Evolutionary conservation across 331 rosid genomes (phyloP).

Genomic region (Pyracantha coccinea): DNA sequence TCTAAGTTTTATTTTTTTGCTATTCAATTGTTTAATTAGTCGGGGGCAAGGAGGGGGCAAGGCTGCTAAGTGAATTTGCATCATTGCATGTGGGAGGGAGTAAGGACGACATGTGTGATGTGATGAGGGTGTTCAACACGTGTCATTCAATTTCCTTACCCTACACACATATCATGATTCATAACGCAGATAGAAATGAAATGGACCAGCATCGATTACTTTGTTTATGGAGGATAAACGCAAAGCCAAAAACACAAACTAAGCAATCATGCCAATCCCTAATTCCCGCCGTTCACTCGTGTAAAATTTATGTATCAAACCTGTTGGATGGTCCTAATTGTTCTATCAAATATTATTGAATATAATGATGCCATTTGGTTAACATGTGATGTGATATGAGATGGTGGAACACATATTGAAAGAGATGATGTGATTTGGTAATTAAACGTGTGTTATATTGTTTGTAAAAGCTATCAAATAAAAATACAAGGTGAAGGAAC

Average conservation of each 20-base stretch:
- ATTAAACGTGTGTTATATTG: not conserved
- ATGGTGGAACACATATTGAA: not conserved
- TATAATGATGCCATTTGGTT: too few species aligned
- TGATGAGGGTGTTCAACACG: not conserved
- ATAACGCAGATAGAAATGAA: not conserved
- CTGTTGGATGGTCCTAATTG: too few species aligned
- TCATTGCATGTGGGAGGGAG: slow-evolving; percentile 2
- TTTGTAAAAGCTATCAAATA: not conserved
- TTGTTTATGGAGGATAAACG: not conserved
- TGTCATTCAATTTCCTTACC: not conserved
- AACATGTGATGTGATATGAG: too few species aligned
- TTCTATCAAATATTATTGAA: too few species aligned
- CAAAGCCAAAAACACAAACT: not conserved
- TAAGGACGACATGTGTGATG: slow-evolving; percentile 2
- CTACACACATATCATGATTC: not conserved
- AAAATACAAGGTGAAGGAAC: too few species aligned
- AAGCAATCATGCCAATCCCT: not conserved
- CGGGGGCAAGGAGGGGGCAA: not conserved
- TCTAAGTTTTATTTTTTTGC: not conserved
- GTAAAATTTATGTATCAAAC: not conserved
- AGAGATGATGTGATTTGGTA: not conserved
- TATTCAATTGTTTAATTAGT: not conserved
- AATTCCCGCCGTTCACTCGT: not conserved
- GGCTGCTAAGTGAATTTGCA: not conserved
- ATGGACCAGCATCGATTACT: not conserved